phyloP scores from a whole-genome alignment of 805 yeast species.

The Metschnikowia peoriensis region DNA sequence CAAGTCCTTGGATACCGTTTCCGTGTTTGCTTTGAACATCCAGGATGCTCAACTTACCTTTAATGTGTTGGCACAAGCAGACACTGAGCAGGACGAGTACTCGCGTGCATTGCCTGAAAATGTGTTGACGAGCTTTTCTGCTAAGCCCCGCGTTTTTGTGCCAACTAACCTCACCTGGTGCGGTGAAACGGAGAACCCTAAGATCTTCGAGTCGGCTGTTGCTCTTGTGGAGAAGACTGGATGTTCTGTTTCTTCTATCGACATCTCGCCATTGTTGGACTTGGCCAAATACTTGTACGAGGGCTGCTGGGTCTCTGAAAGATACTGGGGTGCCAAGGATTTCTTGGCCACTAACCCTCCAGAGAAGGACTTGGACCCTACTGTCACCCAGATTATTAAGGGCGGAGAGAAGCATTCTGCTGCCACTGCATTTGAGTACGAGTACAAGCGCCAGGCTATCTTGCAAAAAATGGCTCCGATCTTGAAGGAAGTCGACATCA shows the following conservation, averaged over 20 bases:
- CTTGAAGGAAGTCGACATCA: conserved; percentile 63
- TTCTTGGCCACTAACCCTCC: conserved; percentile 73
- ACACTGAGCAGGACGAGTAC: conserved; percentile 68
- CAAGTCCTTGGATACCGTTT: conserved; percentile 88
- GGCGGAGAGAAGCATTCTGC: conserved; percentile 80
- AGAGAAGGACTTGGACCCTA: conserved; percentile 71
- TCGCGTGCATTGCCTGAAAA: conserved; percentile 71
- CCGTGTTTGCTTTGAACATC: conserved; percentile 75
- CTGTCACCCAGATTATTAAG: conserved; percentile 70
- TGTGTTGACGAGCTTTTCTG: conserved; percentile 59
- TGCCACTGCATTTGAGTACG: conserved; percentile 78
- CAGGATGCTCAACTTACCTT: conserved; percentile 82
- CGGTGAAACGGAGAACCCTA: conserved; percentile 77
- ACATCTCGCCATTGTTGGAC: conserved; percentile 73
- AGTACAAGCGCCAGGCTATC: conserved; percentile 82
- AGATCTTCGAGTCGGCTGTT: conserved; percentile 62
- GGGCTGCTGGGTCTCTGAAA: conserved; percentile 99
- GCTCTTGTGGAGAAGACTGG: conserved; percentile 45
- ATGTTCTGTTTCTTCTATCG: conserved; percentile 54
- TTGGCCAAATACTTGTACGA: conserved; percentile 88
- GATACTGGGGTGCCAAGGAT: conserved; percentile 79
- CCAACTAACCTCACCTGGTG: conserved; percentile 76
- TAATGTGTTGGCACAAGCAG: conserved; percentile 68
- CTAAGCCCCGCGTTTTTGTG: conserved; percentile 67
- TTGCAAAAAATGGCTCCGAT: conserved; percentile 58